Evolutionary conservation across 2,329 filamentous ascomycete genomes (phyloP).

Genomic region (Orbilia brochopaga): DNA sequence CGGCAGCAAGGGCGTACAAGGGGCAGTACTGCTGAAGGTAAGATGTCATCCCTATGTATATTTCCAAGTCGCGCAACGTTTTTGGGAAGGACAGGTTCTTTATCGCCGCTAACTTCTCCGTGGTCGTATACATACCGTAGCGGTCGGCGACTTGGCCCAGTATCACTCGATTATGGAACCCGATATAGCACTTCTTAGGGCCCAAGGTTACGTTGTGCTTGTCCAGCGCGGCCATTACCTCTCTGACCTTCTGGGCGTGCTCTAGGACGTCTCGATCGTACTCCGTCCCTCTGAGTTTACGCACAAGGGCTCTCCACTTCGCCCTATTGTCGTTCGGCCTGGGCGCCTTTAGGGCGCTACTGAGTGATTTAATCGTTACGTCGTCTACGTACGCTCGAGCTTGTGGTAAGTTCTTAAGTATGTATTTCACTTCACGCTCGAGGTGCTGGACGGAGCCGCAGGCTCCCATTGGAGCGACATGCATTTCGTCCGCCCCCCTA

Average conservation of each 20-base stretch:
- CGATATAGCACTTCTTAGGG: conserved; percentile 1
- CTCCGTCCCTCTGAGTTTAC: too few species aligned
- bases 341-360: neutral
- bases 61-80: conserved; percentile 1
- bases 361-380: neutral
- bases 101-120: conserved; percentile 2
- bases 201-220: neutral
- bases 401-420: neutral
- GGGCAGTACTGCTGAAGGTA: conserved; percentile 2
- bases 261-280: neutral
- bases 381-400: conserved; percentile 1
- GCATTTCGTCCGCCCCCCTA: neutral
- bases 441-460: neutral
- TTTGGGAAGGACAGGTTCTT: neutral
- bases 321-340: too few species aligned
- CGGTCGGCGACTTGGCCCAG: neutral
- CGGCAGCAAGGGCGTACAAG: neutral
- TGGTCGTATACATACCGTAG: neutral
- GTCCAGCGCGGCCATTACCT: neutral
- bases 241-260: neutral
- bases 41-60: neutral
- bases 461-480: conserved; percentile 1
- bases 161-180: neutral
- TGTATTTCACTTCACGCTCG: conserved; percentile 1
- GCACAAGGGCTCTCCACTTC: neutral